These are phyloP conservation scores for Gardenia jasminoides DNA, from an alignment of 257 asterid species.

Conservation along the genomic window DNA sequence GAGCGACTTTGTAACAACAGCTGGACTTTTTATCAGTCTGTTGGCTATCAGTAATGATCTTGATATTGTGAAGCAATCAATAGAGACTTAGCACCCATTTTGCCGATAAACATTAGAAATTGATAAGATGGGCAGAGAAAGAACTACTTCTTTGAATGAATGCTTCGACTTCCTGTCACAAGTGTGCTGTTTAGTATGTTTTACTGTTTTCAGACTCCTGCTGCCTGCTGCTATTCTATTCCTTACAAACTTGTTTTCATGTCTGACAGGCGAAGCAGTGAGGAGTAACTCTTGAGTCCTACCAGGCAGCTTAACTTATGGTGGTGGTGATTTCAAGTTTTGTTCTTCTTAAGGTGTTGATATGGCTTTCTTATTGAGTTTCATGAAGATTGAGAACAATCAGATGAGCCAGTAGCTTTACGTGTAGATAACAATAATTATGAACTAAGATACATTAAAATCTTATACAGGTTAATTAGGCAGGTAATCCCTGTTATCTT, in stretches of 20 bases:
- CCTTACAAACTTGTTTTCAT: not conserved
- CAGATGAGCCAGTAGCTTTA: slow-evolving; percentile 30
- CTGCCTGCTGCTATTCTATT: not conserved
- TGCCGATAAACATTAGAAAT: not conserved
- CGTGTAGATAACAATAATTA: slow-evolving; percentile 51
- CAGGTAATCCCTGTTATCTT: slow-evolving; percentile 16
- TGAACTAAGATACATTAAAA: slow-evolving; percentile 18
- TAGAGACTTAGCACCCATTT: not conserved
- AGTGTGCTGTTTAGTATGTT: not conserved
- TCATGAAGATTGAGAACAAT: slow-evolving; percentile 14
- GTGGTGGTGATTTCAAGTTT: slow-evolving; percentile 20
- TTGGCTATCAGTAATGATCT: not conserved
- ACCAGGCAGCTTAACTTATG: slow-evolving; percentile 21
- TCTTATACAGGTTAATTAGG: slow-evolving; percentile 26
- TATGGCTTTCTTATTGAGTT: slow-evolving; percentile 10
- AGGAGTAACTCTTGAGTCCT: slow-evolving; percentile 19
- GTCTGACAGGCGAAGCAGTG: slow-evolving; percentile 55
- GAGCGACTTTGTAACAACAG: not conserved
- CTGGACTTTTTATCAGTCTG: not conserved
- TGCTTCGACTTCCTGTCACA: not conserved
- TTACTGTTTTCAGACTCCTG: not conserved
- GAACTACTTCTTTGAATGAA: not conserved
- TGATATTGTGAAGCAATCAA: not conserved
- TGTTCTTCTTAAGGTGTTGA: slow-evolving; percentile 18
- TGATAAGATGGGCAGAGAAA: not conserved